phyloP scores from a whole-genome alignment of 305 asterid genomes.

The Coffea humblotiana region DNA sequence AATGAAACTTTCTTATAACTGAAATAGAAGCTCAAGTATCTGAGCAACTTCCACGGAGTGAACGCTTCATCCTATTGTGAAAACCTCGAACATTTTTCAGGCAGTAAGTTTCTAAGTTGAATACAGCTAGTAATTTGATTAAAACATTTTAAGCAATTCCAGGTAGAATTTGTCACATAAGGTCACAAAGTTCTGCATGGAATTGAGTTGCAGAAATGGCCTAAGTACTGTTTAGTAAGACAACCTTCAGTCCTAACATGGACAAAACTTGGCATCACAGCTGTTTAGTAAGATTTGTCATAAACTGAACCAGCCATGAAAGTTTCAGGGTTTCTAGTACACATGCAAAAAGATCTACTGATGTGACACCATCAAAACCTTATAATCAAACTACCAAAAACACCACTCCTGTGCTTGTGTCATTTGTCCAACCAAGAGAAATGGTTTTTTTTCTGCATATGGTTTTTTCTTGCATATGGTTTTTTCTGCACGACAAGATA shows the following conservation, averaged over 20 bases:
- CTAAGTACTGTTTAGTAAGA: background rate
- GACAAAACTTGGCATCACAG: background rate
- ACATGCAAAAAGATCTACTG: background rate
- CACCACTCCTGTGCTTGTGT: background rate
- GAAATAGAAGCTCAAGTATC: too few species aligned
- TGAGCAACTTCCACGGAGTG: too few species aligned
- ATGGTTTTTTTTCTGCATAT: background rate
- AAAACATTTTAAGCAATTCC: background rate
- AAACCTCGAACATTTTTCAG: too few species aligned
- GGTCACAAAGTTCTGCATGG: background rate
- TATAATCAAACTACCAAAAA: background rate
- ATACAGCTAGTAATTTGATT: too few species aligned
- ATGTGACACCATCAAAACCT: conserved; percentile 12
- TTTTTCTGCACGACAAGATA: background rate
- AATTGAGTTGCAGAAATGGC: background rate
- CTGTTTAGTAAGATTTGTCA: background rate
- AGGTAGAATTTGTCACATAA: background rate
- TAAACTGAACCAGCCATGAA: conserved; percentile 4
- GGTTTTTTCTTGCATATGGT: background rate
- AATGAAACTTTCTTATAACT: too few species aligned
- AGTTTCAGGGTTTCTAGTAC: background rate
- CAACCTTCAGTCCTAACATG: background rate
- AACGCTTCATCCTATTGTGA: too few species aligned
- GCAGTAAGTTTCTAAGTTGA: too few species aligned
- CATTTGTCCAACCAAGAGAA: background rate